Conservation (phyloP, 2,329 filamentous ascomycete genomes). For the Fusarium circinatum region DNA sequence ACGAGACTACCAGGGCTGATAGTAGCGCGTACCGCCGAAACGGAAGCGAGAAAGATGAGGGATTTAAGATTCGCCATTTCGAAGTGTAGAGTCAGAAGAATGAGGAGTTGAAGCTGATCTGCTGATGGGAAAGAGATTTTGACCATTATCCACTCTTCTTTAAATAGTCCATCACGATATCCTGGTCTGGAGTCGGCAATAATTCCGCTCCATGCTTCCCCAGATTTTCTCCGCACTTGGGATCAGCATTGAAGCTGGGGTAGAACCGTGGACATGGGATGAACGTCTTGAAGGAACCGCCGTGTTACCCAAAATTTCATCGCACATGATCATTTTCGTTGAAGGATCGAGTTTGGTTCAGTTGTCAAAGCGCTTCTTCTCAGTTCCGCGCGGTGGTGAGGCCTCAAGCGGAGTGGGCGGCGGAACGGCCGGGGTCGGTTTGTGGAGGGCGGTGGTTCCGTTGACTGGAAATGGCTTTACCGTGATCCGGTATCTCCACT, state of each 20-base stretch:
- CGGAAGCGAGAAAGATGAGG: not conserved
- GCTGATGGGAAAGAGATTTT: not conserved
- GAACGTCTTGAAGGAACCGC: not conserved
- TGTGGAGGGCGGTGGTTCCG: not conserved
- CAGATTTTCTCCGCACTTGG: constrained; percentile 2
- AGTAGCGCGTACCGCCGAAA: constrained; percentile 1
- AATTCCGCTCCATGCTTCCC: constrained; percentile 6
- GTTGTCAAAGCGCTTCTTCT: not conserved
- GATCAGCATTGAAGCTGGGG: not conserved
- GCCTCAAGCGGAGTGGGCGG: not conserved
- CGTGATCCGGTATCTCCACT: not conserved
- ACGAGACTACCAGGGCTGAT: not conserved
- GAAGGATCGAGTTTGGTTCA: not conserved
- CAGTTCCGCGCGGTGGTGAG: too few species aligned
- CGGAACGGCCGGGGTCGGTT: not conserved
- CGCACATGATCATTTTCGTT: not conserved
- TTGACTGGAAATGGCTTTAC: not conserved
- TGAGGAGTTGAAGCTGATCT: not conserved
- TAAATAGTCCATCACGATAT: not conserved
- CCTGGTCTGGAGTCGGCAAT: not conserved
- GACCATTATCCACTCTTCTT: not conserved
- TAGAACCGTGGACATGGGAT: not conserved
- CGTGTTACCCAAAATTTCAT: not conserved
- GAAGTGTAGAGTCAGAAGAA: not conserved
- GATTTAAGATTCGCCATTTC: not conserved